Evolutionary conservation across 2,329 filamentous ascomycete species (phyloP), one percentile per base, ranked within the genome.

Genomic region (Bipolaris bicolor): DNA sequence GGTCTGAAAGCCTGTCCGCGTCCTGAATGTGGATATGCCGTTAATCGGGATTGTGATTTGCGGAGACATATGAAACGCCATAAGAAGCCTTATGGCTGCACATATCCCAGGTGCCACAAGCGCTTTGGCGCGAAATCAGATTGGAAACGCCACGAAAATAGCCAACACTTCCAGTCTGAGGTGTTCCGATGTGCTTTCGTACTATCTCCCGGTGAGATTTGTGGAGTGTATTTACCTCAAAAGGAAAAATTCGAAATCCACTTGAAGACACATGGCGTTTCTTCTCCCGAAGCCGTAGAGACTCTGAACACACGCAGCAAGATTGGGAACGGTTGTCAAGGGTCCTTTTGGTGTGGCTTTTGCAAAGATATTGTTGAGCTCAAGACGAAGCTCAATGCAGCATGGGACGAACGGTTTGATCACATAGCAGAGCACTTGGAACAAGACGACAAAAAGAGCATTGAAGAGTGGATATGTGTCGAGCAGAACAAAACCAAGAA

Each of bases 71-170:
- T 86, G 74, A 94, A 92, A 71, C 86, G 92, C 1, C 93, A 97
- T 73, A 82, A 85, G 7, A 88, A 87, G 63, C 93, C 92, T 0
- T 97, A 94, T 61, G 88, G 87, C 11, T 97, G 93, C 75, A 96
- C 92, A 0, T 90, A 88, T 62, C 76, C 81, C 9, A 76, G 79
- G 29, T 97, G 93, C 69, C 75, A 77, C 47, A 92, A 91, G 69
- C 81, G 73, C 0, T 97, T 97, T 65, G 93, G 93, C n/a, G 93
- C 90, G 75, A 96, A 97, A 72, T 93, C 92, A 57, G 93, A 97
- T 75, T 97, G 87, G 93, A 96, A 96, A 72, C 86, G 93, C 1
- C 93, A 97, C 69, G 94, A 97, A 70, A 89, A 87, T 63, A 87
- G 85, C 15, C 90, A 94, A 68, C 92, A 97, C 72, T 86, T 85